Conservation (phyloP, 192 early-diverging fungal species). For the Coemansia erecta region DNA sequence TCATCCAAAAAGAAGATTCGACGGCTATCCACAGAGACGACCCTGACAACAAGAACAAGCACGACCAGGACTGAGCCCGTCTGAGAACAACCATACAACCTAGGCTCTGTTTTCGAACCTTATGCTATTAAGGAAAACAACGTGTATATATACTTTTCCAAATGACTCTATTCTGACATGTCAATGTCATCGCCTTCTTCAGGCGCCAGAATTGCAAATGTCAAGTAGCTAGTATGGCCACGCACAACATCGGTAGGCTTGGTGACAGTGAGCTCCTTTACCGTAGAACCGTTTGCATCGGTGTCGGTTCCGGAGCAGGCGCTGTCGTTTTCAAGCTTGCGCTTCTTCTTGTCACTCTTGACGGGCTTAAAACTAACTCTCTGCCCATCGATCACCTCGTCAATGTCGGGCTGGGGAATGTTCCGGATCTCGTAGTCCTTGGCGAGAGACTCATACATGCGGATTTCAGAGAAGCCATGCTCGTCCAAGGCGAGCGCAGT, state of each 20-base stretch:
- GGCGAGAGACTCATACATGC: constrained; percentile 93
- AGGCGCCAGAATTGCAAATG: constrained; percentile 70
- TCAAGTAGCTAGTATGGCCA: constrained; percentile 94
- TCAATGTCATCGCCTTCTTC: background rate
- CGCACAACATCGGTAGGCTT: constrained; percentile 59
- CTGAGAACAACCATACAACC: background rate
- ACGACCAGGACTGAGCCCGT: constrained; percentile 1
- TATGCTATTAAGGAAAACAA: background rate
- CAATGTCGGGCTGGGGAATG: constrained; percentile 62
- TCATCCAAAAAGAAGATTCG: background rate
- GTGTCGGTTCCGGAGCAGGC: background rate
- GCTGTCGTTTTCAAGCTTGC: constrained; percentile 18
- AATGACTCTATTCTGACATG: constrained; percentile 6
- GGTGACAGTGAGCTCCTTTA: constrained; percentile 56
- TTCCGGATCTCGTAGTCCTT: constrained; percentile 71
- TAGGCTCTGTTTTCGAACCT: background rate
- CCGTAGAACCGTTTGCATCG: background rate
- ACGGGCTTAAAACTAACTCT: constrained; percentile 36
- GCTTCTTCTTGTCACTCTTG: constrained; percentile 33
- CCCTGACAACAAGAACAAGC: background rate
- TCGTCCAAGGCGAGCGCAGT: constrained; percentile 76
- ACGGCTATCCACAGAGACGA: background rate
- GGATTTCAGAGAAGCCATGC: constrained; percentile 84
- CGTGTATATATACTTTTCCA: background rate
- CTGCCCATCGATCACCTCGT: constrained; percentile 57